A percentile compares a stretch with the other conserved stretches of the same genome.
Conservation (phyloP, 1,139 yeast genomes). For the Magnusiomyces suaveolens region DNA sequence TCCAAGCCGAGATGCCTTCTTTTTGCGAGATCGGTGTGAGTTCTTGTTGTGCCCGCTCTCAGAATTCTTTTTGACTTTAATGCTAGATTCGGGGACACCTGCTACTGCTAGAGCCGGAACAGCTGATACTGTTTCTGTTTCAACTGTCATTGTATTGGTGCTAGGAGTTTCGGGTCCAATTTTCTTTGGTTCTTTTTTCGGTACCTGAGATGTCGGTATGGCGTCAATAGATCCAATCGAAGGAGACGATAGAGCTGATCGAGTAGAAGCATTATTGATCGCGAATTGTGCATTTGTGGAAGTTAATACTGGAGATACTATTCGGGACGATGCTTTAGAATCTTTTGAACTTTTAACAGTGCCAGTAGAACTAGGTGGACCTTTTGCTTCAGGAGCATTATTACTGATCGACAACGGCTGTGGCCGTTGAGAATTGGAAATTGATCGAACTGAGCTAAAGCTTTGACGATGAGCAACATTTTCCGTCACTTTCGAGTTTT, state of each 20-base stretch:
- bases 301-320: slow-evolving; percentile 1
- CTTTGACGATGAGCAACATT: background rate
- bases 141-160: slow-evolving; percentile 33
- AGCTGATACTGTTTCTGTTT: slow-evolving; percentile 37
- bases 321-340: background rate
- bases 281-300: background rate
- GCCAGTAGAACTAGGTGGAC: background rate
- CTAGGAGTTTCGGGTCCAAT: slow-evolving; percentile 1
- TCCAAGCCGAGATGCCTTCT: slow-evolving; percentile 10
- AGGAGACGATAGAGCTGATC: slow-evolving; percentile 1
- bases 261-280: background rate
- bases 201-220: background rate
- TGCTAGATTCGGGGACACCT: slow-evolving; percentile 15
- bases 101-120: slow-evolving; percentile 31
- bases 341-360: background rate
- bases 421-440: background rate
- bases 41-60: slow-evolving; percentile 24
- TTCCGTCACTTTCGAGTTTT: background rate
- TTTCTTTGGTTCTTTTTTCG: background rate
- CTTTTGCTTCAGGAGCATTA: background rate
- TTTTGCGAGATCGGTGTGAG: slow-evolving; percentile 19
- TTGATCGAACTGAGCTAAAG: background rate
- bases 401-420: background rate
- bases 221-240: background rate
- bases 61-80: slow-evolving; percentile 27